Base-by-base conservation (phyloP, 495 filamentous ascomycete species). In the Pyronema omphalodes region DNA sequence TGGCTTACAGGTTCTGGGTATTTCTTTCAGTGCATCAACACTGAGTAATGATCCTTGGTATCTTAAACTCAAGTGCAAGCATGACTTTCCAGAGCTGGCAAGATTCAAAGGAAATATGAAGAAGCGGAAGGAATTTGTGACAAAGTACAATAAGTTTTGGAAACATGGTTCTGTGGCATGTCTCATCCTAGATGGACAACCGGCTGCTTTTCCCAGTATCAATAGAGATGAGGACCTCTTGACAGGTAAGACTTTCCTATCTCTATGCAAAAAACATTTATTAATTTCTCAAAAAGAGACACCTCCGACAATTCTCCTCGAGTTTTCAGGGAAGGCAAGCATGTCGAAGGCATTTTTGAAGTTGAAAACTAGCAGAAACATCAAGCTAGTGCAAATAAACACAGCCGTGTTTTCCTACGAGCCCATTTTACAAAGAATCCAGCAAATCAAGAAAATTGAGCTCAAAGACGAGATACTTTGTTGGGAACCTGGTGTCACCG, bases 341-440 rank as follows among this genome's bases (percentile, higher is more conserved):
- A 58, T 67, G 3, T 41, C 70, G 9, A 41, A 56, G 0, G 68
- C 71, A 0, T 58, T 80, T 4, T 57, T 59, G 3, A 71, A 74
- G 37, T 55, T 69, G 0, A 77, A 73, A 37, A 51, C 66, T 3
- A 55, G 66, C 0, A 0, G 53, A 67, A 36, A 60, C 14, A 46
- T 81, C 6, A 64, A 71, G 11, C 71, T 84, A 17, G 55, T 81
- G 0, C 67, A 71, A n/a, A 73, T 84, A 3, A 72, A 83, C 53
- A 79, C 83, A 0, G 66, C 83, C 0, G 68, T 82, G 0, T 88
- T 87, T 62, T 77, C 83, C 0, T 87, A 79, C 56, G 80, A 86
- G 53, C 84, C 84, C 0, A 70, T 89, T 4, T 60, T 89, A 15
- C 61, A 68, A 51, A 68, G 75, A 6, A 63, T 89, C 7, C 77